Base-by-base conservation (phyloP, 2,329 filamentous ascomycete species). In the Pseudopithomyces chartarum region DNA sequence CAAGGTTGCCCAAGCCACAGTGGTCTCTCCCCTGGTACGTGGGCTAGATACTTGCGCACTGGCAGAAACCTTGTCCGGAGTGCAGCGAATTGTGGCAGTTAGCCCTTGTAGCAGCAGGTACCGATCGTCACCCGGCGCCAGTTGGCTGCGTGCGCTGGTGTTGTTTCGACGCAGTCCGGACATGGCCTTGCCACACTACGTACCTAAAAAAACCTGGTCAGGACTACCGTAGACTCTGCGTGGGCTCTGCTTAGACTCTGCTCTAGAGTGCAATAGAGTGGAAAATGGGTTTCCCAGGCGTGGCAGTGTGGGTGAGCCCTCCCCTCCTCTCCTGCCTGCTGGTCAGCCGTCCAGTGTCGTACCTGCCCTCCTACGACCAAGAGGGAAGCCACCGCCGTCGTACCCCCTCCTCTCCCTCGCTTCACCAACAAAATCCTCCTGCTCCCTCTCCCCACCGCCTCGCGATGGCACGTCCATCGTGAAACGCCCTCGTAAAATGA, bases 1-100 rank as follows among this genome's bases (percentile, higher is more conserved):
- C 22, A n/a, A n/a, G n/a, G n/a, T n/a, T n/a, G n/a, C n/a, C n/a
- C n/a, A 43, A 46, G 54, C 54, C 47, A 56, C 47, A 20, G 26
- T 33, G 19, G 44, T 19, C n/a, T n/a, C n/a, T n/a, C 43, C 42
- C 43, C 15, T 29, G 22, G 22, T n/a, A 32, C 2, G 32, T 34
- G 32, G 32, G 7, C 32, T 34, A 12, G 34, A n/a, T 6, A 5
- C 34, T 13, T 38, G 34, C 34, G 11, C 5, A 5, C 15, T n/a
- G 34, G 12, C 11, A 13, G 34, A n/a, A 13, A 13, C 34, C 34
- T n/a, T 36, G 34, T 36, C 26, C 26, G 26, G 26, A 29, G 26
- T 29, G 26, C 26, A 29, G 26, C 26, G 26, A 29, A 29, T 29
- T 4, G 26, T 29, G 26, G 26, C 26, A 29, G 20, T 20, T 23